Evolutionary conservation across 2,329 filamentous ascomycete species (phyloP), one percentile per base, ranked within the genome.

Genomic region (Onygenales sp.): DNA sequence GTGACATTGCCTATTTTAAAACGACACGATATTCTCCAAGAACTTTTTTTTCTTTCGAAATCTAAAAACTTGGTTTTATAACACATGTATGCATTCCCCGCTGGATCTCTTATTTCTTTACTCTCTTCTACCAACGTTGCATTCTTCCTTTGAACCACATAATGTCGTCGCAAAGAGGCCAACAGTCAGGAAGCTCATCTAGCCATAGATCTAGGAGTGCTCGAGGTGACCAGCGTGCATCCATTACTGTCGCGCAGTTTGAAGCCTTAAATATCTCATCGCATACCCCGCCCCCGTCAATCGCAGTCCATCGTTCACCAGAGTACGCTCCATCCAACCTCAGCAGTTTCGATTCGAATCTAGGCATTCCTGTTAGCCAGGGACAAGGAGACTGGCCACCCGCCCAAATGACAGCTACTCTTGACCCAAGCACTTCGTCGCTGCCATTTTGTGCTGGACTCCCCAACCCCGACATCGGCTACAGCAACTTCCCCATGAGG

Each of bases 201-300:
- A 76, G 73, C 65, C 70, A 27, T 72, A 75, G 45, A 44, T 52
- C 52, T 36, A 54, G 52, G 13, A 50, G 39, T 52, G 35, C 50
- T 35, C 43, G 14, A 43, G 45, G 52, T 38, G 45, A 44, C 33
- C 45, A 49, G 21, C 52, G 44, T n/a, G 41, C 39, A 32, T 53
- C 55, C 7, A 48, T 51, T 33, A 53, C 53, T 17, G 46, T 43
- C 7, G 49, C 55, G 35, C 46, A 49, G 13, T 38, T 57, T 44
- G 50, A 57, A 39, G 52, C 46, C 51, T 47, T 57, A 10, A 51
- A 46, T 21, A 46, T 55, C 36, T 50, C 50, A 31, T 55, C 55
- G 13, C 50, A 43, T 43, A 53, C 55, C 33, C 52, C 52, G 43
- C 50, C 55, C 14, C 43, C 53, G 36, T 53, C 55, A 36, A 51